Evolutionary conservation across 2,329 filamentous ascomycete genomes (phyloP).

Genomic region (Cladosporium colombiae): DNA sequence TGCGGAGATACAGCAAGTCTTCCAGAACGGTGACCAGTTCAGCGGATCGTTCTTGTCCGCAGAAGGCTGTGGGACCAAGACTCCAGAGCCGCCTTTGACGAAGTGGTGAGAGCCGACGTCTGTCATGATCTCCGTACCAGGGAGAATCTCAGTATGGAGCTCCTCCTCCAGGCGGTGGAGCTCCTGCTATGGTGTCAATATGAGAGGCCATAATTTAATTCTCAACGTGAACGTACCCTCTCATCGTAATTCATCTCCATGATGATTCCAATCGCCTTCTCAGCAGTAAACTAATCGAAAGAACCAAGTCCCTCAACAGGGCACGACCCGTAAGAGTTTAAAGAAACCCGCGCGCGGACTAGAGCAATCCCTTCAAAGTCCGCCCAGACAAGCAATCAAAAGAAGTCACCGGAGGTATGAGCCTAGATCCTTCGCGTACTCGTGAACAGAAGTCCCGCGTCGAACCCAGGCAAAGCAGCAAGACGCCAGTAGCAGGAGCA

Average conservation of each 20-base stretch:
- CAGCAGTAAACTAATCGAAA: not conserved
- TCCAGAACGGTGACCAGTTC: constrained; percentile 53
- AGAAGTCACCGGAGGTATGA: not conserved
- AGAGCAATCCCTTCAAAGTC: not conserved
- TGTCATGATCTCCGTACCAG: constrained; percentile 61
- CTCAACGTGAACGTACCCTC: constrained; percentile 31
- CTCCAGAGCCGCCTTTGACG: constrained; percentile 54
- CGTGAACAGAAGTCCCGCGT: not conserved
- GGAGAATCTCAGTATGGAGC: constrained; percentile 56
- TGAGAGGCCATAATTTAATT: not conserved
- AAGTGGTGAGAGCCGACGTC: constrained; percentile 66
- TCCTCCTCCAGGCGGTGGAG: constrained; percentile 52
- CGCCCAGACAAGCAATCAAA: not conserved
- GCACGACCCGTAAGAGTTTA: not conserved
- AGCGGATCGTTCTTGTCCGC: constrained; percentile 48
- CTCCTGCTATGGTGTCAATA: constrained; percentile 37
- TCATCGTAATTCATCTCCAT: constrained; percentile 55
- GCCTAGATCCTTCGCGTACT: not conserved
- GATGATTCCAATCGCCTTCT: constrained; percentile 18
- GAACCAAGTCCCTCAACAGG: not conserved
- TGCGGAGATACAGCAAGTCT: constrained; percentile 50
- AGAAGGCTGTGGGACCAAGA: constrained; percentile 56
- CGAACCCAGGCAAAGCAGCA: not conserved
- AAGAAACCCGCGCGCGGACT: not conserved
- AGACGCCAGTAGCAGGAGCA: not conserved